Conservation (phyloP, 2,329 filamentous ascomycete species). For the Hirsutella rhossiliensis region DNA sequence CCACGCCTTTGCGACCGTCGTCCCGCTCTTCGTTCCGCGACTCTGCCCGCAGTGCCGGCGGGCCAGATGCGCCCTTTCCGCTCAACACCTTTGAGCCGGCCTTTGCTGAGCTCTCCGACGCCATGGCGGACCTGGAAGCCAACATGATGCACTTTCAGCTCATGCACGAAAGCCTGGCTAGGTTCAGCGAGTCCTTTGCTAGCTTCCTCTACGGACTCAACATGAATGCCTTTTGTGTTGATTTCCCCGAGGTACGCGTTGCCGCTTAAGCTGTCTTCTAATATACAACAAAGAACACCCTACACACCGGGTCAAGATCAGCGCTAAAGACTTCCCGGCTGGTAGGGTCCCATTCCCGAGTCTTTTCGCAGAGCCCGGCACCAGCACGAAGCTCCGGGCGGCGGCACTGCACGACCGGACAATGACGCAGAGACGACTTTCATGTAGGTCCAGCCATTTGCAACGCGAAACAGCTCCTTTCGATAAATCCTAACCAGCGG, state of each 20-base stretch:
- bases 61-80: slow-evolving; percentile 47
- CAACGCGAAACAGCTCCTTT: no score
- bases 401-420: slow-evolving; percentile 16
- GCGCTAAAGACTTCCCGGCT: background rate
- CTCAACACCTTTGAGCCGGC: slow-evolving; percentile 77
- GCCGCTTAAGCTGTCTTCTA: background rate
- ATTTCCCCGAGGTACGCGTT: slow-evolving; percentile 82
- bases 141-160: slow-evolving; percentile 97
- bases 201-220: slow-evolving; percentile 93
- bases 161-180: slow-evolving; percentile 86
- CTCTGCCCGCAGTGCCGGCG: slow-evolving; percentile 45
- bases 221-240: slow-evolving; percentile 98
- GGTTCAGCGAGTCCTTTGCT: slow-evolving; percentile 93
- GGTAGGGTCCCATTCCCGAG: slow-evolving; percentile 66
- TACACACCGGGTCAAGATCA: background rate
- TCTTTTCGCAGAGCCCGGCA: slow-evolving; percentile 62
- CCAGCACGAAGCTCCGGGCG: slow-evolving; percentile 37
- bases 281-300: background rate
- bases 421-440: slow-evolving; percentile 68
- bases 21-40: slow-evolving; percentile 83
- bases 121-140: slow-evolving; percentile 88
- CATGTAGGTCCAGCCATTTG: slow-evolving; percentile 39
- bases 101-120: slow-evolving; percentile 87
- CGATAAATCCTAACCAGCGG: background rate
- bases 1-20: slow-evolving; percentile 80